phyloP scores from a whole-genome alignment of 768 basidiomycete genomes.

The Leccinum variicolor region DNA sequence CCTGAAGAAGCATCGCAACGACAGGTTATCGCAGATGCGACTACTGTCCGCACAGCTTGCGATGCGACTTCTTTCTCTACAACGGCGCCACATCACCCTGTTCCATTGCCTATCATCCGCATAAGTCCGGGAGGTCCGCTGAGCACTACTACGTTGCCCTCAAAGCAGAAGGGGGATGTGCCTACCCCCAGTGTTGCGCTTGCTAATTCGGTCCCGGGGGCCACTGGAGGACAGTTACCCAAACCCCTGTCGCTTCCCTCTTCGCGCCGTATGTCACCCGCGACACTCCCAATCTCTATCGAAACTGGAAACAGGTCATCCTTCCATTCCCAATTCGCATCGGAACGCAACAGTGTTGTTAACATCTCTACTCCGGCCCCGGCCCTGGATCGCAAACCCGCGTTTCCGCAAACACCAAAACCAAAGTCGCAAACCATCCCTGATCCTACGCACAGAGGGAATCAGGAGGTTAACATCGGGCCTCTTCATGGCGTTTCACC shows the following conservation, averaged over 20 bases:
- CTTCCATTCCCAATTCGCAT: constrained; percentile 12
- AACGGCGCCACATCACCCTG: background rate
- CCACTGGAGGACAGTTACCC: background rate
- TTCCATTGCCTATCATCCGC: constrained; percentile 1
- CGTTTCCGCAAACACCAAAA: constrained; percentile 19
- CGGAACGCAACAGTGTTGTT: constrained; percentile 7
- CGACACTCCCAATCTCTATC: constrained; percentile 6
- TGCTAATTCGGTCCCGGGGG: constrained; percentile 1
- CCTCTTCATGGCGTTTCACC: constrained; percentile 22
- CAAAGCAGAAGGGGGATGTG: constrained; percentile 3
- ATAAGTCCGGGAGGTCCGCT: background rate
- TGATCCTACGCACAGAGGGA: constrained; percentile 1
- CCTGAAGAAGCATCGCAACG: constrained; percentile 2
- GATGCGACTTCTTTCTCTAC: background rate
- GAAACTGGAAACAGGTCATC: constrained; percentile 12
- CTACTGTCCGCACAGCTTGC: constrained; percentile 24
- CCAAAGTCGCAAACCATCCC: constrained; percentile 26
- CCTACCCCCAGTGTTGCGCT: constrained; percentile 19
- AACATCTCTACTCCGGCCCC: background rate
- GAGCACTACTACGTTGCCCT: background rate
- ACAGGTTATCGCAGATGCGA: constrained; percentile 26
- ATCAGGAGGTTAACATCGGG: constrained; percentile 21
- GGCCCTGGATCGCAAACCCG: constrained; percentile 7
- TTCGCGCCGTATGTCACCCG: background rate
- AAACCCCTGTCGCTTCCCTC: constrained; percentile 1